phyloP scores from a whole-genome alignment of 305 asterid species.

The Plantago lanceolata region DNA sequence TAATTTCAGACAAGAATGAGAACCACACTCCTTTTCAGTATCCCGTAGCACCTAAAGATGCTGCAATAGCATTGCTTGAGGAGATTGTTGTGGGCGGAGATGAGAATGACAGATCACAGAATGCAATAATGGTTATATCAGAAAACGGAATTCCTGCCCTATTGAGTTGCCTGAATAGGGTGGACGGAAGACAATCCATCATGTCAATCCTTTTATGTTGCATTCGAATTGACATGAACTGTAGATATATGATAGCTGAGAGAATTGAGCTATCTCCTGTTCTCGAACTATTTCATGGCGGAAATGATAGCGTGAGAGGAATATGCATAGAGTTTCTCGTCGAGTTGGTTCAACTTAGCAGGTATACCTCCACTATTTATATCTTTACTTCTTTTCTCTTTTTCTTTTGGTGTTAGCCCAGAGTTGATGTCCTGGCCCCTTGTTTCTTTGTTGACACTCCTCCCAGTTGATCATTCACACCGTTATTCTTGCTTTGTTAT shows the following conservation, averaged over 20 bases:
- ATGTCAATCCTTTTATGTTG: constrained; percentile 57
- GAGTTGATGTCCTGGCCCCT: not conserved
- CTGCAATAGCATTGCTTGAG: constrained; percentile 62
- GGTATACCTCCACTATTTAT: constrained; percentile 33
- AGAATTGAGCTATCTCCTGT: constrained; percentile 57
- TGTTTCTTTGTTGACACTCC: not conserved
- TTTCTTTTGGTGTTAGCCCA: not conserved
- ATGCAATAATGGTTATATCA: constrained; percentile 40
- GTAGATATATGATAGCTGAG: constrained; percentile 55
- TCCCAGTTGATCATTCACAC: not conserved
- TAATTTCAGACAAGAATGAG: constrained; percentile 49
- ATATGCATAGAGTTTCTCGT: constrained; percentile 64
- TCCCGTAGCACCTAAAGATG: constrained; percentile 65
- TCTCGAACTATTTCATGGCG: constrained; percentile 71
- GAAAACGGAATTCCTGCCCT: constrained; percentile 54
- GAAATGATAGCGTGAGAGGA: constrained; percentile 54
- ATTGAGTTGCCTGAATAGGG: constrained; percentile 50
- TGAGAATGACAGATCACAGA: constrained; percentile 42
- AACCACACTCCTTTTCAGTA: constrained; percentile 34
- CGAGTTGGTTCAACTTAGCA: constrained; percentile 64
- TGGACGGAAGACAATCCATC: constrained; percentile 44
- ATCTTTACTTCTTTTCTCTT: too few relatives aligned
- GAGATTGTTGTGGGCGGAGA: constrained; percentile 61
- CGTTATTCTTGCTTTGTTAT: constrained; percentile 11
- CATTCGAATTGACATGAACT: constrained; percentile 47